Conservation (phyloP, 2,329 filamentous ascomycete species). For the Falciphora oryzae region DNA sequence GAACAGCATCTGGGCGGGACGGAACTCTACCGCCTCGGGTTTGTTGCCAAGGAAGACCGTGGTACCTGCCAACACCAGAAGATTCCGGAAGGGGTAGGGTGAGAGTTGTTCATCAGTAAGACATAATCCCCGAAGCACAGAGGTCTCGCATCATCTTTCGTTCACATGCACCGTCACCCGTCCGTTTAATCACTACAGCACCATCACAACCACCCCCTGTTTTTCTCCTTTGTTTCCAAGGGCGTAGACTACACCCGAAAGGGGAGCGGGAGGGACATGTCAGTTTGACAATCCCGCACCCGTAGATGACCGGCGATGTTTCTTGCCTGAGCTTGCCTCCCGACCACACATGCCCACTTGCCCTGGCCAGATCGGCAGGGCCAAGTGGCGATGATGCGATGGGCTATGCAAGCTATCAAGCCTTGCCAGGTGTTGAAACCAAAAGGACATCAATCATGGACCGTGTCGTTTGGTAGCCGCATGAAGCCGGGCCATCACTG, state of each 20-base stretch:
- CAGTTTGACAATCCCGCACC: not conserved
- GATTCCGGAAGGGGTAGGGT: not conserved
- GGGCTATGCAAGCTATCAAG: not conserved
- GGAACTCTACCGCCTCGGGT: not conserved
- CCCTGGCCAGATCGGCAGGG: not conserved
- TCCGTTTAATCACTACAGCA: not conserved
- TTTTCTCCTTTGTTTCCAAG: not conserved
- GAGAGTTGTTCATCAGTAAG: not conserved
- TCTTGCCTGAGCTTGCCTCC: not conserved
- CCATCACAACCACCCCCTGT: not conserved
- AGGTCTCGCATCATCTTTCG: not conserved
- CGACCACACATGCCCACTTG: not conserved
- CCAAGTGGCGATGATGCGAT: not conserved
- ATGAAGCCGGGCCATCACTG: not conserved
- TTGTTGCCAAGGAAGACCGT: not conserved
- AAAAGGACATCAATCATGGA: not conserved
- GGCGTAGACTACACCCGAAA: not conserved
- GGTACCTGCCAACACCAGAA: not conserved
- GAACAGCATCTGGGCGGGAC: not conserved
- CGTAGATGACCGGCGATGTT: not conserved
- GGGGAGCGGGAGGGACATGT: not conserved
- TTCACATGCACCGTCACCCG: too few species aligned
- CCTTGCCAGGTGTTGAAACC: not conserved
- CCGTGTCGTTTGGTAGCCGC: not conserved
- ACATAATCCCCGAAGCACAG: not conserved